Conservation (phyloP, 2,329 filamentous ascomycete genomes). For the Talaromyces piceae region DNA sequence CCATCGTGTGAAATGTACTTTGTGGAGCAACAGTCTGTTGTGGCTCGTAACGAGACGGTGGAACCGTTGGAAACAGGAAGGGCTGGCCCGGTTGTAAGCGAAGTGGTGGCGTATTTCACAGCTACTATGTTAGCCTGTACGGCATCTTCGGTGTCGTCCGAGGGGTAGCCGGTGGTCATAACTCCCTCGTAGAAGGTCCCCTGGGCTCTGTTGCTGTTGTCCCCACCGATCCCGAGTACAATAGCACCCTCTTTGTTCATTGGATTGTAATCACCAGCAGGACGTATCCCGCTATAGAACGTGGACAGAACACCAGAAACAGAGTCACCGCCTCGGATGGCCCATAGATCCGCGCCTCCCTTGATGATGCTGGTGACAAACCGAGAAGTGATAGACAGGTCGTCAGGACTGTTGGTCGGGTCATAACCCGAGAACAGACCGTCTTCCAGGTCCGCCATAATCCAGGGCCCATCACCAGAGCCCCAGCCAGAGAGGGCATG, state of each 20-base stretch:
- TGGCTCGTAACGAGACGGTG: slow-evolving; percentile 2
- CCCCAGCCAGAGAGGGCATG: background rate
- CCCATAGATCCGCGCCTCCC: slow-evolving; percentile 4
- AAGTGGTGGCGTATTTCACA: slow-evolving; percentile 4
- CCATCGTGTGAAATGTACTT: slow-evolving; percentile 6
- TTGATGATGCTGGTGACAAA: slow-evolving; percentile 7
- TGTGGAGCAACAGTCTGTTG: slow-evolving; percentile 3
- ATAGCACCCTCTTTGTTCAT: slow-evolving; percentile 9
- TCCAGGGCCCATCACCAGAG: slow-evolving; percentile 5
- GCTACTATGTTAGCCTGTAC: slow-evolving; percentile 9
- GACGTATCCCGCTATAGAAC: slow-evolving; percentile 2
- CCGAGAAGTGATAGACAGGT: slow-evolving; percentile 2
- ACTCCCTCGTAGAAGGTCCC: slow-evolving; percentile 10
- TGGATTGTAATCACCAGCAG: slow-evolving; percentile 1
- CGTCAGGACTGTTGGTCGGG: background rate
- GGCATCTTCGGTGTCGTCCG: slow-evolving; percentile 5
- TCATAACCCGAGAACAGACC: background rate
- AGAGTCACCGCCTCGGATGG: slow-evolving; percentile 7
- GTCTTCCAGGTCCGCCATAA: slow-evolving; percentile 9
- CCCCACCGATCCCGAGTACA: slow-evolving; percentile 7
- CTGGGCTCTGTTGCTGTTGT: slow-evolving; percentile 9
- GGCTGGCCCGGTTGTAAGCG: slow-evolving; percentile 2
- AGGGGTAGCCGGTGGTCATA: slow-evolving; percentile 8
- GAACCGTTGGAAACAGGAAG: background rate
- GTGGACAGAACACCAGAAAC: slow-evolving; percentile 1